A percentile compares a stretch with the other conserved stretches of the same genome.
Evolutionary conservation across 1,139 yeast genomes (phyloP).

Genomic region (Komagataea norvegica): DNA sequence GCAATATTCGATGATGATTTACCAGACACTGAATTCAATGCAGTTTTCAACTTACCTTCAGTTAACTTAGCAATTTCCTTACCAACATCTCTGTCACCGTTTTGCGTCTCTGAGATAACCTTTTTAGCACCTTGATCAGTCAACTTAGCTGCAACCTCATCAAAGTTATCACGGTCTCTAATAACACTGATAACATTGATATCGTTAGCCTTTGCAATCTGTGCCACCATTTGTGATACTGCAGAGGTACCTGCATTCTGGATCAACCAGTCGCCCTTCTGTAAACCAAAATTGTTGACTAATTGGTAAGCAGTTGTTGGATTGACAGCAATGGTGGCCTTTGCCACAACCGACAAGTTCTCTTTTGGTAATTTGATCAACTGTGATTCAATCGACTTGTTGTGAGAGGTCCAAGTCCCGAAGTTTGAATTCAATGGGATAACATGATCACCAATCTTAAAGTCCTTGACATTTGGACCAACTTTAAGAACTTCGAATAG

Average conservation of each 20-base stretch:
- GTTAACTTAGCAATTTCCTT: slow-evolving; percentile 60
- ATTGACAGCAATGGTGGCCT: slow-evolving; percentile 86
- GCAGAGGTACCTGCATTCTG: slow-evolving; percentile 97
- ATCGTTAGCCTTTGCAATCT: slow-evolving; percentile 75
- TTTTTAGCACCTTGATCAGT: slow-evolving; percentile 80
- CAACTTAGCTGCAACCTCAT: slow-evolving; percentile 41
- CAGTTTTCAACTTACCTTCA: slow-evolving; percentile 60
- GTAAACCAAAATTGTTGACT: slow-evolving; percentile 66
- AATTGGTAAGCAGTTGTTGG: slow-evolving; percentile 91
- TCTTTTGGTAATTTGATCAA: slow-evolving; percentile 49
- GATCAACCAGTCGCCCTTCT: slow-evolving; percentile 84
- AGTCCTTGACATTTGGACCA: slow-evolving; percentile 44
- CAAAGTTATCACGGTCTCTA: slow-evolving; percentile 76
- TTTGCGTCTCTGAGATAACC: slow-evolving; percentile 86
- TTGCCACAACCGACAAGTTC: slow-evolving; percentile 50
- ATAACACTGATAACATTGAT: slow-evolving; percentile 81
- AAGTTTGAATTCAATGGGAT: slow-evolving; percentile 77
- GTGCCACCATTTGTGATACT: slow-evolving; percentile 92
- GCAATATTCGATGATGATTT: slow-evolving; percentile 76
- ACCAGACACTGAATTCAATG: slow-evolving; percentile 92
- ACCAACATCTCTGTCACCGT: slow-evolving; percentile 60
- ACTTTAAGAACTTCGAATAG: slow-evolving; percentile 74
- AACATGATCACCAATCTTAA: slow-evolving; percentile 82
- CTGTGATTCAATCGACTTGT: slow-evolving; percentile 45
- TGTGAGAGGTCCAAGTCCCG: slow-evolving; percentile 95